phyloP scores from a whole-genome alignment of 306 rosid genomes.

The Begonia loranthoides region DNA sequence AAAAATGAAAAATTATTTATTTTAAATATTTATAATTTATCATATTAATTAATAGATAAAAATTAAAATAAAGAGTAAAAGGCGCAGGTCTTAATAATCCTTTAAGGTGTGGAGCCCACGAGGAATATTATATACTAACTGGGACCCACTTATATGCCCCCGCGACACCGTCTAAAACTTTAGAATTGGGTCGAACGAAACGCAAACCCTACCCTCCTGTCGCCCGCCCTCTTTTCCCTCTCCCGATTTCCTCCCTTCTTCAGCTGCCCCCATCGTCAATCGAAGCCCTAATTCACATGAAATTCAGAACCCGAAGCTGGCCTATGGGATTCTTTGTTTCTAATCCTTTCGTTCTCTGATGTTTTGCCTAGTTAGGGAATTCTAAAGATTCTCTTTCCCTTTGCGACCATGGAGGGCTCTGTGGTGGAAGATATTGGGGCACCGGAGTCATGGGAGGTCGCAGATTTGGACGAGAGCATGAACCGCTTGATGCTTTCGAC shows the following conservation, averaged over 20 bases:
- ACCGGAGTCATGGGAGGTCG: conserved; percentile 85
- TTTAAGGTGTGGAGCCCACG: too few species aligned
- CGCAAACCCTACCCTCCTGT: neutral
- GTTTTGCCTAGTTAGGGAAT: neutral
- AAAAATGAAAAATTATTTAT: too few species aligned
- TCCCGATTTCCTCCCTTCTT: neutral
- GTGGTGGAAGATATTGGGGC: conserved; percentile 66
- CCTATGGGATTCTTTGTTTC: neutral
- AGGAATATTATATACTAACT: too few species aligned
- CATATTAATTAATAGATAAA: too few species aligned
- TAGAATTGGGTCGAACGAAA: too few species aligned
- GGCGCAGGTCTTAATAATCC: too few species aligned
- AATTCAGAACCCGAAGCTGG: neutral
- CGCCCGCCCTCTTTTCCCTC: neutral
- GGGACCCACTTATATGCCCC: too few species aligned
- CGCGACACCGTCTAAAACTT: too few species aligned
- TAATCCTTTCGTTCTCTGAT: neutral
- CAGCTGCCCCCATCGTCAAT: neutral
- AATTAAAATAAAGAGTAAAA: too few species aligned
- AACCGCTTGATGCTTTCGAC: conserved; percentile 45
- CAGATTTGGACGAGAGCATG: conserved; percentile 70
- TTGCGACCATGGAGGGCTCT: conserved; percentile 64
- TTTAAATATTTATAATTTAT: too few species aligned
- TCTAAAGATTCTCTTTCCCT: neutral
- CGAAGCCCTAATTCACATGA: neutral